A percentile compares a stretch with the other conserved stretches of the same genome.
phyloP scores from a whole-genome alignment of 495 filamentous ascomycete genomes.

The Aspergillus sclerotioniger region DNA sequence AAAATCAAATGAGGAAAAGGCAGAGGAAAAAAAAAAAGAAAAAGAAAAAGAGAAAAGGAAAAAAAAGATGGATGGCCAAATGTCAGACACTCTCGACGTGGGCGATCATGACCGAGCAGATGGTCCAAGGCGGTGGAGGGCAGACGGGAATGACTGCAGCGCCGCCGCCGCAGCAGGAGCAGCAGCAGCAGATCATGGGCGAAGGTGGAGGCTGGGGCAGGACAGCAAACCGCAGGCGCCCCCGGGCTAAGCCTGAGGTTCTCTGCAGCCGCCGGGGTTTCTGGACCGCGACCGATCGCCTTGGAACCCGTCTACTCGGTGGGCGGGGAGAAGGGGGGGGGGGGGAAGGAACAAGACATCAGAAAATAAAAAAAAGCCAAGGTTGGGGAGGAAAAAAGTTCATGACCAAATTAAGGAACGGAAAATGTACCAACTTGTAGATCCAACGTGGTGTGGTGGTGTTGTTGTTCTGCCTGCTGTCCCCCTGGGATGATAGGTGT shows the following conservation, averaged over 20 bases:
- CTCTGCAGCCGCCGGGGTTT: slow-evolving; percentile 21
- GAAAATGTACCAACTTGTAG: slow-evolving; percentile 22
- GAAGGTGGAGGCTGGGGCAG: slow-evolving; percentile 22
- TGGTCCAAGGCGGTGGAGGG: slow-evolving; percentile 15
- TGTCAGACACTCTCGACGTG: slow-evolving; percentile 19
- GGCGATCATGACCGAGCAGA: slow-evolving; percentile 19
- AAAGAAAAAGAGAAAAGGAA: slow-evolving; percentile 14
- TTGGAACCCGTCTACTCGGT: not conserved
- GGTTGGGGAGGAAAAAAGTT: not conserved
- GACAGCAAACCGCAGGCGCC: slow-evolving; percentile 28
- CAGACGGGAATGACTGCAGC: slow-evolving; percentile 29
- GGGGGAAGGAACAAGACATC: slow-evolving; percentile 6
- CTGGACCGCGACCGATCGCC: slow-evolving; percentile 9
- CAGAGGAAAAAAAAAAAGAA: slow-evolving; percentile 12
- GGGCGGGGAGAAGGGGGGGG: slow-evolving; percentile 5
- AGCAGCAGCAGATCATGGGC: slow-evolving; percentile 26
- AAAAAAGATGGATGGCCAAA: slow-evolving; percentile 7
- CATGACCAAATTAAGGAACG: slow-evolving; percentile 3
- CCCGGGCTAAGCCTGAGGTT: slow-evolving; percentile 22
- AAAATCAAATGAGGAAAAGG: slow-evolving; percentile 11
- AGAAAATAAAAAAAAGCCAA: slow-evolving; percentile 8
- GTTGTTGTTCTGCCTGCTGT: slow-evolving; percentile 8
- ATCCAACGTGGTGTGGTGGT: slow-evolving; percentile 3
- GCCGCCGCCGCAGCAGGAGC: slow-evolving; percentile 20
- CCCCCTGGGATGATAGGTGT: not conserved